Evolutionary conservation across 495 filamentous ascomycete species (phyloP), one percentile per base, ranked within the genome.

Genomic region (Penicillium malachiteum): DNA sequence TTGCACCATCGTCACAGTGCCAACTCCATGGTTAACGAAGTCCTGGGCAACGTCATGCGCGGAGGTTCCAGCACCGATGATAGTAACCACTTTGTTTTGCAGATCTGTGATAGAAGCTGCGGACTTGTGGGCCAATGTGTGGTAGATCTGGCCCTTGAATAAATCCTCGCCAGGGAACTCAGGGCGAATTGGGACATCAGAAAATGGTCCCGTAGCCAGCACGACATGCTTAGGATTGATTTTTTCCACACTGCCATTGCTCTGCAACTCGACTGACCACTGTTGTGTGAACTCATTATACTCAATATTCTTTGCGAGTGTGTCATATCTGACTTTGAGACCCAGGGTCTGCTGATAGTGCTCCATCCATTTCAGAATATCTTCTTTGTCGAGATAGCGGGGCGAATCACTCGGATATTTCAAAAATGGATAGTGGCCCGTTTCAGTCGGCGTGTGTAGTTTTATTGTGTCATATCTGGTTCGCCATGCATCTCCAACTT

Each of bases 131-230:
- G 32, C 33, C 14, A 14, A 18, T 12, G 47, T 50, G 33, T 50
- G 47, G 47, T 50, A 50, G 47, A 50, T 50, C 47, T 50, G 33
- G 0, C 47, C 47, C 14, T 50, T 50, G 32, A 50, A 50, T 37
- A 14, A 50, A 11, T 50, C 33, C 16, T 50, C 47, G 17, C 35
- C 47, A 21, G 47, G 47, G 33, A 50, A 39, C 0, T 1, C 13
- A 12, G 47, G 47, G 31, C 47, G 47, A 17, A 50, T 26, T 17
- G 47, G 33, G 10, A 39, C 38, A 50, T 50, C 47, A 13, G 1
- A 6, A 5, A 50, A 50, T 21, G 21, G 14, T 10, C 47, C 47
- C 6, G 47, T 50, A 9, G 47, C 47, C 16, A 50, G 35, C n/a
- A 50, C 47, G n/a, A 50, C 33, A 39, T 50, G 47, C 13, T 39